Percentiles rank a stretch among this genome's conserved stretches.
Conservation (phyloP, 2,329 filamentous ascomycete species). For the Corniculantispora saksenae region DNA sequence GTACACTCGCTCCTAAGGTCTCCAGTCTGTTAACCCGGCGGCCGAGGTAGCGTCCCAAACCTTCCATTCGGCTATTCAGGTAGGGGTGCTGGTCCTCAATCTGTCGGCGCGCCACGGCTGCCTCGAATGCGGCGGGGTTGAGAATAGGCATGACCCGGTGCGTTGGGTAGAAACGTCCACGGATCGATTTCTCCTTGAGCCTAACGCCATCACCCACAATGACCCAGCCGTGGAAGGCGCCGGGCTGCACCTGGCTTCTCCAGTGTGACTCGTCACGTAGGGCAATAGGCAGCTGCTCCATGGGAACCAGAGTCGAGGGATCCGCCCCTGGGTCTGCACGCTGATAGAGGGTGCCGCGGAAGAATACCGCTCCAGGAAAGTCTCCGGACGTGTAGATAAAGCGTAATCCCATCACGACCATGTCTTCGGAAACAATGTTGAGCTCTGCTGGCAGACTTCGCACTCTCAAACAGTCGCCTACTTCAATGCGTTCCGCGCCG, state of each 20-base stretch:
- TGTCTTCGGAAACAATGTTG: slow-evolving; percentile 32
- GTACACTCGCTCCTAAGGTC: slow-evolving; percentile 46
- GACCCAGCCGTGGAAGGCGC: slow-evolving; percentile 38
- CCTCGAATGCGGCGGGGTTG: slow-evolving; percentile 40
- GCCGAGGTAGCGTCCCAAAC: slow-evolving; percentile 42
- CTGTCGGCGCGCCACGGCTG: slow-evolving; percentile 38
- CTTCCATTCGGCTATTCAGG: slow-evolving; percentile 56
- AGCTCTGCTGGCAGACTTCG: slow-evolving; percentile 41
- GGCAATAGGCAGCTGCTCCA: slow-evolving; percentile 43
- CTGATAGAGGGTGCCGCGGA: slow-evolving; percentile 43
- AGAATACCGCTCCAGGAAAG: slow-evolving; percentile 39
- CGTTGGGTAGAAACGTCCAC: slow-evolving; percentile 61
- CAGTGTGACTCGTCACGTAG: slow-evolving; percentile 43
- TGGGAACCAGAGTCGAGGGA: slow-evolving; percentile 31
- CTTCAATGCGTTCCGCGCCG: slow-evolving; percentile 50
- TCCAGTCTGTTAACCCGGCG: slow-evolving; percentile 42
- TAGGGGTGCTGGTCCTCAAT: slow-evolving; percentile 48
- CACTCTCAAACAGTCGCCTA: slow-evolving; percentile 51
- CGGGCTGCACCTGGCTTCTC: slow-evolving; percentile 38
- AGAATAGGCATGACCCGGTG: slow-evolving; percentile 53
- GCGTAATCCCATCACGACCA: slow-evolving; percentile 39
- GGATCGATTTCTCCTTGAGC: slow-evolving; percentile 49
- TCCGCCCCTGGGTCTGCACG: slow-evolving; percentile 31
- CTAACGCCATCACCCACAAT: slow-evolving; percentile 48
- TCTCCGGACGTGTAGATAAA: slow-evolving; percentile 41